Percentiles rank a stretch among this genome's conserved stretches.
Evolutionary conservation across 1,139 yeast species (phyloP).

Genomic region (Tardiomyces digboiensis): DNA sequence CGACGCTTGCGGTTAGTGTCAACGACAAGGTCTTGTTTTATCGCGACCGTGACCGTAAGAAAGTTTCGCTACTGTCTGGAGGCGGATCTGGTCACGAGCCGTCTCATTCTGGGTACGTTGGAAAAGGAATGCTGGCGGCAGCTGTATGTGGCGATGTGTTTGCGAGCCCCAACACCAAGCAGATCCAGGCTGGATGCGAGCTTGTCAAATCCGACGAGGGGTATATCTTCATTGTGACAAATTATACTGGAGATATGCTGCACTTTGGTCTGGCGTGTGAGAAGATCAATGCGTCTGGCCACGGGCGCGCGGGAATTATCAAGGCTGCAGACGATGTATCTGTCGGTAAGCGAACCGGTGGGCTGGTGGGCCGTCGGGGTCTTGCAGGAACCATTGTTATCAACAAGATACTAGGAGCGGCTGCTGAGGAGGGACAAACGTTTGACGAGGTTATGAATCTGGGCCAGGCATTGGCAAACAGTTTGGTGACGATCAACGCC

Average conservation of each 20-base stretch:
- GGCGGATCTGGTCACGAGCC: constrained; percentile 99
- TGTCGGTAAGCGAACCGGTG: constrained; percentile 79
- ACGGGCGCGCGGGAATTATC: constrained; percentile 51
- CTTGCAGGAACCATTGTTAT: constrained; percentile 84
- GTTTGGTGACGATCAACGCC: constrained; percentile 79
- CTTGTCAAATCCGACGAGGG: constrained; percentile 52
- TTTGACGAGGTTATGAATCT: constrained; percentile 44
- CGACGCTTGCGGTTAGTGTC: constrained; percentile 23
- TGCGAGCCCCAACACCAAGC: constrained; percentile 89
- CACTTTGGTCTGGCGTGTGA: constrained; percentile 92
- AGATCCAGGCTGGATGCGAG: constrained; percentile 63
- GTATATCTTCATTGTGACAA: constrained; percentile 69
- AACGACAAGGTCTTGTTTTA: constrained; percentile 32
- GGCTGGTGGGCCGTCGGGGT: constrained; percentile 89
- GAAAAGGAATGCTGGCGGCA: constrained; percentile 69
- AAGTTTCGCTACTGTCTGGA: constrained; percentile 71
- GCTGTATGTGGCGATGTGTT: constrained; percentile 87
- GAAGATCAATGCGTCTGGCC: constrained; percentile 71
- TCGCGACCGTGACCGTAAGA: constrained; percentile 20
- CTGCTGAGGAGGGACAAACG: constrained; percentile 37
- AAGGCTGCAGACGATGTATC: constrained; percentile 89
- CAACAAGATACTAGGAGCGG: constrained; percentile 80
- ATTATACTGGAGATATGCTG: constrained; percentile 88
- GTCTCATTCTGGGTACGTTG: constrained; percentile 84
- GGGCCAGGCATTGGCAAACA: constrained; percentile 53